Evolutionary conservation across 1,284 basidiomycete genomes (phyloP).

Genomic region (Malassezia psittaci): DNA sequence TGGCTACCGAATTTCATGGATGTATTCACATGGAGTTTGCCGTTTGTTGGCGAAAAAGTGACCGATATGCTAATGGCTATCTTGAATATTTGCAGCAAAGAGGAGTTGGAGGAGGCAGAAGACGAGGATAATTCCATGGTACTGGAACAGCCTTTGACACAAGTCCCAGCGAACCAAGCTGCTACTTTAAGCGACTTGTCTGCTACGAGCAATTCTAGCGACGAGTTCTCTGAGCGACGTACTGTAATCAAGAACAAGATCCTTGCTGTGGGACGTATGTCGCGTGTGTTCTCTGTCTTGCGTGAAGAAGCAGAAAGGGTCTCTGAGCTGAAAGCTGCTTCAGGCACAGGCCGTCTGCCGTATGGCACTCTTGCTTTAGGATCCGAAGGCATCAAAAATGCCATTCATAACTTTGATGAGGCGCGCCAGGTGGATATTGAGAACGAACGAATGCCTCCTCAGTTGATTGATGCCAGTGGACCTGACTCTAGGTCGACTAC

Average conservation of each 20-base stretch:
- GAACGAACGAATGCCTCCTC: constrained; percentile 61
- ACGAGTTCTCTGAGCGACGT: constrained; percentile 64
- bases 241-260: constrained; percentile 95
- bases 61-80: constrained; percentile 94
- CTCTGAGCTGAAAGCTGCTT: constrained; percentile 86
- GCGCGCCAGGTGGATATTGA: constrained; percentile 98
- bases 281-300: constrained; percentile 85
- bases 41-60: constrained; percentile 95
- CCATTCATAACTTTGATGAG: constrained; percentile 86
- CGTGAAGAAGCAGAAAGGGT: constrained; percentile 98
- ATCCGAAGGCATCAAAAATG: constrained; percentile 88
- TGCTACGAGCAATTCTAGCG: constrained; percentile 14
- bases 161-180: neutral
- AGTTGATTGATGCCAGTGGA: constrained; percentile 77
- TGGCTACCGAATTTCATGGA: constrained; percentile 99
- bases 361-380: constrained; percentile 78
- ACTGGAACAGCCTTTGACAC: constrained; percentile 18
- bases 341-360: constrained; percentile 67
- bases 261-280: constrained; percentile 90
- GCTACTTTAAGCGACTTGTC: neutral
- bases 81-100: constrained; percentile 83
- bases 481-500: constrained; percentile 57
- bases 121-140: constrained; percentile 52
- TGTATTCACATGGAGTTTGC: constrained; percentile 96
- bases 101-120: constrained; percentile 79